Conservation (phyloP, 352 stramenopile species). For the Phytophthora foliorum region DNA sequence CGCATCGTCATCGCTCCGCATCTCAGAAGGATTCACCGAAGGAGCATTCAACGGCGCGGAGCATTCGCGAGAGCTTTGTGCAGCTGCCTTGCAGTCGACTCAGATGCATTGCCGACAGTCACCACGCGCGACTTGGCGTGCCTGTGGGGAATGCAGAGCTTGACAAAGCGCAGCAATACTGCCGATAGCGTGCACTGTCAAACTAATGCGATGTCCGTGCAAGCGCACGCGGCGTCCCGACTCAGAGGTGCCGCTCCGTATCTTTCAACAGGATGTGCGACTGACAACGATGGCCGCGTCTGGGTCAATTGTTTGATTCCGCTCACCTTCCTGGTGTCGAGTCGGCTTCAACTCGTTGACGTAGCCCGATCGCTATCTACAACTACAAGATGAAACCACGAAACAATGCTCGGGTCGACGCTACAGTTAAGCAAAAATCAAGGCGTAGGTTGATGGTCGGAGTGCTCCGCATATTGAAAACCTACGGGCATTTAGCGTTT, state of each 20-base stretch:
- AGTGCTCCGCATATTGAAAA: too few species aligned
- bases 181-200: not conserved
- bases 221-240: not conserved
- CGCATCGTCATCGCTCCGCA: conserved; percentile 17
- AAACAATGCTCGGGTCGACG: not conserved
- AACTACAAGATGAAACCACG: not conserved
- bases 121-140: not conserved
- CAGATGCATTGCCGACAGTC: too few species aligned
- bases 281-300: too few species aligned
- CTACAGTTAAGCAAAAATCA: not conserved
- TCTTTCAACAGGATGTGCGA: not conserved
- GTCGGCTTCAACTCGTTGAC: not conserved
- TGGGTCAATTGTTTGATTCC: too few species aligned
- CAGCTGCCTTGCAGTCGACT: not conserved
- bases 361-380: too few species aligned
- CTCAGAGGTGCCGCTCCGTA: not conserved
- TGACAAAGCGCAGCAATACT: not conserved
- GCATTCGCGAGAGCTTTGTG: not conserved
- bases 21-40: not conserved
- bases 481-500: too few species aligned
- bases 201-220: not conserved
- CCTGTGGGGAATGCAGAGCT: too few species aligned
- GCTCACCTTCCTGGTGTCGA: not conserved
- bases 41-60: not conserved
- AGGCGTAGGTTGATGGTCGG: not conserved